These are phyloP conservation scores for Penicillium simplicissimum DNA, from an alignment of 495 filamentous ascomycete species.

Conservation along the genomic window DNA sequence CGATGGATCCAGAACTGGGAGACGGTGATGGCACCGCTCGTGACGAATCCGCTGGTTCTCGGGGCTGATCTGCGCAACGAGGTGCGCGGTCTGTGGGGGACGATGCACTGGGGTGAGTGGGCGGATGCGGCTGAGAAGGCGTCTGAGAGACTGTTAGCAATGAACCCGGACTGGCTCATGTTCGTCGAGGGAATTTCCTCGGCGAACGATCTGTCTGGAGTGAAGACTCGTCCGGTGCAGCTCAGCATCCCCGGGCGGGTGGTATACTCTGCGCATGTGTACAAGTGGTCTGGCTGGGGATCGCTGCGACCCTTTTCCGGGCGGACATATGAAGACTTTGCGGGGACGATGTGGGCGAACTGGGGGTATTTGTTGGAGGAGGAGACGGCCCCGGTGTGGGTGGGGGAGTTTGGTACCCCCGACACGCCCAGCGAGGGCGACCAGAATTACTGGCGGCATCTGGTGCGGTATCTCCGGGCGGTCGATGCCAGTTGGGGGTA, in stretches of 20 bases:
- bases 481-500: conserved; percentile 63
- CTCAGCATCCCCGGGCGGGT: conserved; percentile 52
- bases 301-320: conserved; percentile 52
- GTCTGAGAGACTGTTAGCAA: conserved; percentile 52
- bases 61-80: conserved; percentile 63
- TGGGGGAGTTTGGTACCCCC: conserved; percentile 60
- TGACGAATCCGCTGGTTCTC: conserved; percentile 54
- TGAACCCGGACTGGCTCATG: conserved; percentile 62
- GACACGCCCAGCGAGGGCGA: conserved; percentile 48
- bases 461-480: conserved; percentile 52
- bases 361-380: conserved; percentile 61
- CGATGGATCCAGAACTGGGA: conserved; percentile 63
- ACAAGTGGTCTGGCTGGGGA: conserved; percentile 64
- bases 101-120: conserved; percentile 60
- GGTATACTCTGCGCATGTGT: conserved; percentile 64
- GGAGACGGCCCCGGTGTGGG: conserved; percentile 60
- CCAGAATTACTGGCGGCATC: conserved; percentile 59
- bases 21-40: conserved; percentile 53
- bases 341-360: conserved; percentile 57
- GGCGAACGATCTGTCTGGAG: conserved; percentile 56
- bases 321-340: conserved; percentile 57
- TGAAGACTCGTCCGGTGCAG: conserved; percentile 47
- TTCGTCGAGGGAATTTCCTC: conserved; percentile 62
- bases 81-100: conserved; percentile 61
- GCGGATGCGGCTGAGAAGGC: conserved; percentile 57